phyloP scores from a whole-genome alignment of 1,284 basidiomycete genomes.

The Vanrija humicola region DNA sequence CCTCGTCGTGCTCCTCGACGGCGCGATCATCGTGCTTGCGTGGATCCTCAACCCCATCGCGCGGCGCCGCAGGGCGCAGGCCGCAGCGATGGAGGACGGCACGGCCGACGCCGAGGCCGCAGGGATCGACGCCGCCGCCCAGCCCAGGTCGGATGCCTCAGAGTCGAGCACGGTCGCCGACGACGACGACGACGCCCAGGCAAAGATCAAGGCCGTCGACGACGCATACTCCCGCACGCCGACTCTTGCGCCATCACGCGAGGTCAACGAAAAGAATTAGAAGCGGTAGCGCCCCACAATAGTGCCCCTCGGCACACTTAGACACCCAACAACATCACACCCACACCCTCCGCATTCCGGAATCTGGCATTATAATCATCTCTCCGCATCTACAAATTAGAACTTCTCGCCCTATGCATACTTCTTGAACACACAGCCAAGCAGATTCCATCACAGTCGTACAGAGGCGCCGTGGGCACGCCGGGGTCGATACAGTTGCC shows the following conservation, averaged over 20 bases:
- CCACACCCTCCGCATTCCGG: too few relatives aligned
- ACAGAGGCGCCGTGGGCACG: too few relatives aligned
- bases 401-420: background rate
- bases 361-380: background rate
- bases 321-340: too few relatives aligned
- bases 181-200: background rate
- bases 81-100: constrained; percentile 3
- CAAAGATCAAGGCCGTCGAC: background rate
- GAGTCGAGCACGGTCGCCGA: background rate
- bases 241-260: background rate
- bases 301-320: too few relatives aligned
- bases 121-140: too few relatives aligned
- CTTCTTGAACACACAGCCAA: background rate
- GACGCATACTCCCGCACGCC: background rate
- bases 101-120: background rate
- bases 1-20: constrained; percentile 57
- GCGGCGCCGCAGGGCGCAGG: constrained; percentile 26
- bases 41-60: constrained; percentile 60
- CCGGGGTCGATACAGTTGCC: background rate
- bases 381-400: background rate
- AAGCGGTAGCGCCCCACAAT: too few relatives aligned
- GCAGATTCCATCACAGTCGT: too few relatives aligned
- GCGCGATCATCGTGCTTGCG: constrained; percentile 58
- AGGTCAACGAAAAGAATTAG: background rate
- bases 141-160: too few relatives aligned